Percentiles rank a stretch among this genome's conserved stretches.
phyloP scores from a whole-genome alignment of 106 monocot genomes.

The Dactylorhiza incarnata region DNA sequence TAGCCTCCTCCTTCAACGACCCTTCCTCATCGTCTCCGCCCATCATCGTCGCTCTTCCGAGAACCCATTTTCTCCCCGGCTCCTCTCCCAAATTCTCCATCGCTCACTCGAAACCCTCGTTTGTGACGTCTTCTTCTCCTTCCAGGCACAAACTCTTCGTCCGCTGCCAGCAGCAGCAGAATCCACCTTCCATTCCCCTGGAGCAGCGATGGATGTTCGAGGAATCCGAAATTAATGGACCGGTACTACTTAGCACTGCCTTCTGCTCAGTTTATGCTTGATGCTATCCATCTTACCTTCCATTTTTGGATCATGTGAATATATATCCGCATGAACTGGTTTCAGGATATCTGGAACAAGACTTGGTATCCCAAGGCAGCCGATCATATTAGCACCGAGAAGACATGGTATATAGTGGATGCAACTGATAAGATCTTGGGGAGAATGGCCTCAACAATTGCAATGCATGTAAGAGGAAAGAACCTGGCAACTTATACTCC shows the following conservation, averaged over 20 bases:
- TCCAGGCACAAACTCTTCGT: background rate
- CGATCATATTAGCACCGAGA: conserved; percentile 76
- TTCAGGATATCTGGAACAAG: conserved; percentile 89
- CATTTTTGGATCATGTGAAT: background rate
- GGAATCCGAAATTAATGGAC: conserved; percentile 69
- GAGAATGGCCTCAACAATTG: conserved; percentile 74
- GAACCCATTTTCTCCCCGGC: background rate
- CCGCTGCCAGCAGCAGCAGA: conserved; percentile 5
- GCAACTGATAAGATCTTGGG: conserved; percentile 86
- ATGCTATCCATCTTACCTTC: background rate
- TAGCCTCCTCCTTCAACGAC: background rate
- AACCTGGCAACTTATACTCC: conserved; percentile 80
- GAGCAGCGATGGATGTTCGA: conserved; percentile 34
- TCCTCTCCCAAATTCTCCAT: conserved; percentile 2
- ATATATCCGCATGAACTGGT: background rate
- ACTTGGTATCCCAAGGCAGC: conserved; percentile 97
- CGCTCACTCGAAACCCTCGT: background rate
- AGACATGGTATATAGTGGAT: conserved; percentile 94
- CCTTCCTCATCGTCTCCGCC: background rate
- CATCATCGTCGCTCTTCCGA: background rate
- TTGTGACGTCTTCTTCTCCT: background rate
- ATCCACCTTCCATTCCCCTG: background rate
- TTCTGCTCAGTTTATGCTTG: background rate
- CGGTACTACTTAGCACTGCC: conserved; percentile 25
- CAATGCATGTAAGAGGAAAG: conserved; percentile 86